These are phyloP conservation scores for Fistulifera solaris DNA, from an alignment of 108 stramenopile genomes.

Conservation along the genomic window DNA sequence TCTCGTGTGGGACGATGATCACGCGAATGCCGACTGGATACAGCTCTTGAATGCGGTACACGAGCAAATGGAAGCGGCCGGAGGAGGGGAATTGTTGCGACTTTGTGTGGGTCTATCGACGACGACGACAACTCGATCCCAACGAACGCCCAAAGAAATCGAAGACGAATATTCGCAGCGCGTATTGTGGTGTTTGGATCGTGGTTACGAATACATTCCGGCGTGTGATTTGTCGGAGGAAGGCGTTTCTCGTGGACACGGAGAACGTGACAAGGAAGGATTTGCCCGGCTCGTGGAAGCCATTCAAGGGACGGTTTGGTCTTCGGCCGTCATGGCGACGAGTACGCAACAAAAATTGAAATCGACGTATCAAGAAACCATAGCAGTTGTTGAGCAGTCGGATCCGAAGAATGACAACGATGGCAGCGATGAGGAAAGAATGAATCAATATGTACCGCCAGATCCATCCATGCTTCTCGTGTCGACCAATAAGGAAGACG, in stretches of 20 bases:
- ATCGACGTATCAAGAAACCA: constrained; percentile 16
- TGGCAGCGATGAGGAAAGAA: neutral
- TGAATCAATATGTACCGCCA: constrained; percentile 7
- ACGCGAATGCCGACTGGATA: constrained; percentile 18
- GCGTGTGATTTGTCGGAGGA: constrained; percentile 42
- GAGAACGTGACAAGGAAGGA: constrained; percentile 82
- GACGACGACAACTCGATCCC: no score
- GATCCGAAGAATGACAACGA: constrained; percentile 12
- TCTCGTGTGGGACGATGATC: constrained; percentile 47
- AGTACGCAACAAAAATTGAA: constrained; percentile 11
- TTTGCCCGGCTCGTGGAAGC: constrained; percentile 80
- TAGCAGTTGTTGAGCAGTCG: neutral
- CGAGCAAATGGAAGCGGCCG: constrained; percentile 6
- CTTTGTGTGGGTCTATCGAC: constrained; percentile 55
- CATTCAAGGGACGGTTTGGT: constrained; percentile 72
- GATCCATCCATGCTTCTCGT: constrained; percentile 5
- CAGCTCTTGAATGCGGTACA: neutral
- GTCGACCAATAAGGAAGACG: neutral
- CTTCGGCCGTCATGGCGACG: constrained; percentile 53
- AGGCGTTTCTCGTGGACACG: constrained; percentile 46
- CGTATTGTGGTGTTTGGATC: constrained; percentile 80
- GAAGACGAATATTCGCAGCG: constrained; percentile 73
- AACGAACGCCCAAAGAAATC: constrained; percentile 24
- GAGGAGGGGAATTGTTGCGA: constrained; percentile 53
- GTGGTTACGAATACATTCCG: constrained; percentile 80